Evolutionary conservation across 2,329 filamentous ascomycete genomes (phyloP).

Genomic region (Fusarium caatingaense): DNA sequence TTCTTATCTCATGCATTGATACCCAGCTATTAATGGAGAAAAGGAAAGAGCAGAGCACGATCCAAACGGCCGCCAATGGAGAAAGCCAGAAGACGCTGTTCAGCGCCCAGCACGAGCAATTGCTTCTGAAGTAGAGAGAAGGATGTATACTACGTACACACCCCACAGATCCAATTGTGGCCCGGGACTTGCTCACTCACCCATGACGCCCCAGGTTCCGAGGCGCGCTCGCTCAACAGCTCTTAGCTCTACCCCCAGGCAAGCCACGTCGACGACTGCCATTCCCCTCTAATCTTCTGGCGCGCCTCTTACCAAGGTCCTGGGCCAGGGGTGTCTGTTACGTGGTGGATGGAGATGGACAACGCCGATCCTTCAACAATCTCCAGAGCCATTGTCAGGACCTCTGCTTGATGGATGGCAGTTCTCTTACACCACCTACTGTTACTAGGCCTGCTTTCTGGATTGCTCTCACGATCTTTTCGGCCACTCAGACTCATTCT

Average conservation of each 20-base stretch:
- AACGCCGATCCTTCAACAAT: slow-evolving; percentile 45
- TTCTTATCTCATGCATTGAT: slow-evolving; percentile 25
- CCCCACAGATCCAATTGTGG: slow-evolving; percentile 22
- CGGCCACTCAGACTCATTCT: slow-evolving; percentile 40
- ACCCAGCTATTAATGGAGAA: slow-evolving; percentile 15
- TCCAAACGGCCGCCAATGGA: slow-evolving; percentile 21
- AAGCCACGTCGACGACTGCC: slow-evolving; percentile 43
- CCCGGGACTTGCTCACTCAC: slow-evolving; percentile 33
- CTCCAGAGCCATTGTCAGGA: slow-evolving; percentile 39
- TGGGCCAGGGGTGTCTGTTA: slow-evolving; percentile 41
- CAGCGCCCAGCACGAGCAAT: slow-evolving; percentile 33
- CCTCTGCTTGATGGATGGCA: slow-evolving; percentile 21
- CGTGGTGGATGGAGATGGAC: slow-evolving; percentile 35
- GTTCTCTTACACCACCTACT: slow-evolving; percentile 19
- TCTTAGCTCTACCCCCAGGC: slow-evolving; percentile 39
- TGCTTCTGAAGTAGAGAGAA: slow-evolving; percentile 20
- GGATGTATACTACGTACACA: slow-evolving; percentile 38
- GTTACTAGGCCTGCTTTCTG: slow-evolving; percentile 15
- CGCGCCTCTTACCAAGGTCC: slow-evolving; percentile 43
- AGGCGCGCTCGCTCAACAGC: slow-evolving; percentile 23
- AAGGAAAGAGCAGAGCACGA: slow-evolving; percentile 22
- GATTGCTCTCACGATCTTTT: slow-evolving; percentile 29
- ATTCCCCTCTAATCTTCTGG: slow-evolving; percentile 45
- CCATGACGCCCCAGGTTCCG: slow-evolving; percentile 39
- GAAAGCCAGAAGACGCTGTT: slow-evolving; percentile 30